Percentiles rank a stretch among this genome's conserved stretches.
These are phyloP conservation scores for Magnusiomyces paraingens DNA, from an alignment of 1,139 yeast genomes.

Conservation along the genomic window DNA sequence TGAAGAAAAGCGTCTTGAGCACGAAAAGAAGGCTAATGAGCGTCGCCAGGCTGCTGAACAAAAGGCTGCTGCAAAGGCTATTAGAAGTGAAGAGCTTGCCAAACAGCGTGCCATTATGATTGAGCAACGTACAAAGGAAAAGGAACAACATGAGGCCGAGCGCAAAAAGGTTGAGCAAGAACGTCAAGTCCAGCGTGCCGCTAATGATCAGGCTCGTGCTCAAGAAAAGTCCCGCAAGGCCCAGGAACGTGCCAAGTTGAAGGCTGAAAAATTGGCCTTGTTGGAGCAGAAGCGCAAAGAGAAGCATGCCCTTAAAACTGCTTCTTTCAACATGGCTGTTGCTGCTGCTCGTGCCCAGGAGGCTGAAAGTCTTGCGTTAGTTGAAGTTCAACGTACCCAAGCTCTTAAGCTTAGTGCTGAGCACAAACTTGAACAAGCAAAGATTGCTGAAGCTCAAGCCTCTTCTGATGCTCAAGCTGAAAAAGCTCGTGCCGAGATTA, in stretches of 20 bases:
- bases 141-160: constrained; percentile 17
- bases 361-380: constrained; percentile 21
- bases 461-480: constrained; percentile 17
- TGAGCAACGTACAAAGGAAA: constrained; percentile 19
- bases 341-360: constrained; percentile 26
- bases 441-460: constrained; percentile 27
- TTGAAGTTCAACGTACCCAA: constrained; percentile 24
- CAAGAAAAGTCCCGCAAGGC: constrained; percentile 18
- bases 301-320: constrained; percentile 15
- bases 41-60: constrained; percentile 25
- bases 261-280: constrained; percentile 16
- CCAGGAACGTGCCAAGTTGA: constrained; percentile 17
- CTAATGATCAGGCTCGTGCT: constrained; percentile 6
- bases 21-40: constrained; percentile 22
- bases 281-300: constrained; percentile 13
- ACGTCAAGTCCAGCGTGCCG: constrained; percentile 9
- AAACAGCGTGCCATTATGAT: constrained; percentile 20
- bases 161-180: constrained; percentile 15
- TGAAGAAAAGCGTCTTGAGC: constrained; percentile 26
- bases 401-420: constrained; percentile 23
- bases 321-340: constrained; percentile 21
- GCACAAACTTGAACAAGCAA: constrained; percentile 27
- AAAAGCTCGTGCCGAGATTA: constrained; percentile 18
- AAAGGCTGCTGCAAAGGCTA: constrained; percentile 26
- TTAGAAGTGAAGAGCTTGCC: constrained; percentile 23